These are phyloP conservation scores for Cucurbita ficifolia DNA, from an alignment of 306 rosid genomes.

Conservation along the genomic window DNA sequence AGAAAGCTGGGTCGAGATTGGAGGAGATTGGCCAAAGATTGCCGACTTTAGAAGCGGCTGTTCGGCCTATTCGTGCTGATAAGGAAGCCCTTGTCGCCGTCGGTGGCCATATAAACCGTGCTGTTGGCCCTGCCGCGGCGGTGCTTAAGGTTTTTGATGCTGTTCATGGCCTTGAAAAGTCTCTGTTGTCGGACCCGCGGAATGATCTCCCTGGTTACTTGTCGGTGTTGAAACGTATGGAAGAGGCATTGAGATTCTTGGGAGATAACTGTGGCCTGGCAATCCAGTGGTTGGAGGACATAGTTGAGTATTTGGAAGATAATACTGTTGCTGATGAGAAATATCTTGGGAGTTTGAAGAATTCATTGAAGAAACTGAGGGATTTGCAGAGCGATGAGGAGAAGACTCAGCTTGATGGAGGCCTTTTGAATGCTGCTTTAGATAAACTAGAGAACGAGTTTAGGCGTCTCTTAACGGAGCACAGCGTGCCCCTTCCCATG, in stretches of 20 bases:
- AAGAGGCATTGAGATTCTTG: conserved; percentile 81
- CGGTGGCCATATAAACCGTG: conserved; percentile 92
- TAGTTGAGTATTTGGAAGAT: conserved; percentile 90
- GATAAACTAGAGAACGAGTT: conserved; percentile 77
- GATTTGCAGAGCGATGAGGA: conserved; percentile 48
- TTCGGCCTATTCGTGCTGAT: conserved; percentile 81
- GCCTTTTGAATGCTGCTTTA: conserved; percentile 74
- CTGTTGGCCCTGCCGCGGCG: conserved; percentile 93
- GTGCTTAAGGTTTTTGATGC: conserved; percentile 98
- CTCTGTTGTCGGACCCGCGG: conserved; percentile 65
- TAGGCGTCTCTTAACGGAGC: conserved; percentile 54
- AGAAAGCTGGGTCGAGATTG: conserved; percentile 67
- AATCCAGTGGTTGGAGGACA: conserved; percentile 94
- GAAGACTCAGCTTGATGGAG: conserved; percentile 61
- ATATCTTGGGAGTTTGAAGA: conserved; percentile 60
- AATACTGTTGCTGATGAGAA: conserved; percentile 56
- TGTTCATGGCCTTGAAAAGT: conserved; percentile 91
- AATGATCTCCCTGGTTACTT: conserved; percentile 73
- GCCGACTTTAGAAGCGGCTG: conserved; percentile 68
- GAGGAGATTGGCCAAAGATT: conserved; percentile 60
- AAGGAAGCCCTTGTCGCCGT: conserved; percentile 77
- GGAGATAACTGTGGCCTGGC: conserved; percentile 88
- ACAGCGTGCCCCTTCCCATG: conserved; percentile 87
- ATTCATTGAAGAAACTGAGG: conserved; percentile 47
- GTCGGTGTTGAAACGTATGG: conserved; percentile 78